phyloP scores from a whole-genome alignment of 2,329 filamentous ascomycete genomes.

The Pestalotiopsis sp. region DNA sequence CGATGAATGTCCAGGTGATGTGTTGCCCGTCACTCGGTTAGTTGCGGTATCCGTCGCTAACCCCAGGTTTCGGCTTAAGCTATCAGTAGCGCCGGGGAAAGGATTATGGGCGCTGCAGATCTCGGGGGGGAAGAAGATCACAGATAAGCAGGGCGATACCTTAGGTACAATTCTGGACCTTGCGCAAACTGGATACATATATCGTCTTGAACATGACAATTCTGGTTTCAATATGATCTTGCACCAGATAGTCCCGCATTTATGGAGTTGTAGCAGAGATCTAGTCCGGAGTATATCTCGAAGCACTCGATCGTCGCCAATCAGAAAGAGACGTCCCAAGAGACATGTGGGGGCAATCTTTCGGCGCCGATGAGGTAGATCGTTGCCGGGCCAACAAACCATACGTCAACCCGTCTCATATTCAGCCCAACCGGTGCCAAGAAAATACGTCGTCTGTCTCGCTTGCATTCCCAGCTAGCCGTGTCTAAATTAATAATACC shows the following conservation, averaged over 20 bases:
- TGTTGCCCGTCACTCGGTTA: conserved; percentile 3
- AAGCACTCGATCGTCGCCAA: neutral
- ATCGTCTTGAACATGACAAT: neutral
- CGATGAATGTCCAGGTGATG: conserved; percentile 2
- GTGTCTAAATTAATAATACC: conserved; percentile 10
- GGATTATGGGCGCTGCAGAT: neutral
- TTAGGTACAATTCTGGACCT: neutral
- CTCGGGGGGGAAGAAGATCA: neutral
- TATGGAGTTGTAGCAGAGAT: neutral
- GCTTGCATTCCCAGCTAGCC: neutral
- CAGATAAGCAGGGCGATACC: neutral
- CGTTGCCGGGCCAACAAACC: conserved; percentile 9
- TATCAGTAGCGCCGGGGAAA: neutral
- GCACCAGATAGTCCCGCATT: neutral
- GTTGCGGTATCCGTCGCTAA: conserved; percentile 12
- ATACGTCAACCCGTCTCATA: neutral
- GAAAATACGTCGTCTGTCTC: too few species aligned
- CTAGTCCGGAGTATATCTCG: neutral
- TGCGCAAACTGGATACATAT: neutral
- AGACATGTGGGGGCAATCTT: neutral
- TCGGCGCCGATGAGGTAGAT: neutral
- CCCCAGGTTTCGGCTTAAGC: conserved; percentile 12
- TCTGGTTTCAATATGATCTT: neutral
- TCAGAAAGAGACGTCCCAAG: neutral
- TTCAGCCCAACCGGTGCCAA: conserved; percentile 1